Evolutionary conservation across 2,329 filamentous ascomycete genomes (phyloP).

Genomic region (Diaporthe sp.): DNA sequence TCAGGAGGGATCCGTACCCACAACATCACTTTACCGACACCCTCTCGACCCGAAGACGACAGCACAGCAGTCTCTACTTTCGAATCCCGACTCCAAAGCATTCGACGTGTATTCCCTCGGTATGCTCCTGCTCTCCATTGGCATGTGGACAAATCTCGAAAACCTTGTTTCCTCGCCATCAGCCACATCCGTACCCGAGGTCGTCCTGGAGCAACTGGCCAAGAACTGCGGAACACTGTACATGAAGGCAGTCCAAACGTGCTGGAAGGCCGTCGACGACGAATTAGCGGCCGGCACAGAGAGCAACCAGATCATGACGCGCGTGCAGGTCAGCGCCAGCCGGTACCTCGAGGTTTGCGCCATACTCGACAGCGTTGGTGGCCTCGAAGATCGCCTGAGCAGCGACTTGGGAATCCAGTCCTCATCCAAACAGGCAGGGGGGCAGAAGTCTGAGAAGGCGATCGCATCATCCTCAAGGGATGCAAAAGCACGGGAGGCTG

Average conservation of each 20-base stretch:
- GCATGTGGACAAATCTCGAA: conserved; percentile 79
- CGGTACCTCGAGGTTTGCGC: conserved; percentile 73
- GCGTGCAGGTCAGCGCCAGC: conserved; percentile 66
- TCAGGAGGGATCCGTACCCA: conserved; percentile 46
- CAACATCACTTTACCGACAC: conserved; percentile 71
- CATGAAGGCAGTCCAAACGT: conserved; percentile 79
- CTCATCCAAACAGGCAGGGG: conserved; percentile 17
- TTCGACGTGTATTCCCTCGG: conserved; percentile 81
- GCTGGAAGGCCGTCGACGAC: conserved; percentile 77
- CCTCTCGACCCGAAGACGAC: conserved; percentile 71
- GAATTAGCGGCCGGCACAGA: conserved; percentile 61
- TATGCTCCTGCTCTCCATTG: conserved; percentile 79
- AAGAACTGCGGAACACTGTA: conserved; percentile 80
- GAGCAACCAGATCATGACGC: conserved; percentile 65
- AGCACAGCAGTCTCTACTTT: conserved; percentile 58
- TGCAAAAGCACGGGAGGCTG: conserved; percentile 38
- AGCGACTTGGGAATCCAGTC: conserved; percentile 56
- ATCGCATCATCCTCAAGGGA: conserved; percentile 35
- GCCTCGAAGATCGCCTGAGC: conserved; percentile 65
- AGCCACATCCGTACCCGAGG: conserved; percentile 68
- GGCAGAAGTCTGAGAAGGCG: conserved; percentile 29
- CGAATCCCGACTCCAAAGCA: conserved; percentile 67
- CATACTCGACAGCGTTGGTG: conserved; percentile 70
- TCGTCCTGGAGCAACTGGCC: conserved; percentile 72
- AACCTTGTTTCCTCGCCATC: conserved; percentile 60